Evolutionary conservation across 352 stramenopile genomes (phyloP).

Genomic region (Phytophthora pluvialis): DNA sequence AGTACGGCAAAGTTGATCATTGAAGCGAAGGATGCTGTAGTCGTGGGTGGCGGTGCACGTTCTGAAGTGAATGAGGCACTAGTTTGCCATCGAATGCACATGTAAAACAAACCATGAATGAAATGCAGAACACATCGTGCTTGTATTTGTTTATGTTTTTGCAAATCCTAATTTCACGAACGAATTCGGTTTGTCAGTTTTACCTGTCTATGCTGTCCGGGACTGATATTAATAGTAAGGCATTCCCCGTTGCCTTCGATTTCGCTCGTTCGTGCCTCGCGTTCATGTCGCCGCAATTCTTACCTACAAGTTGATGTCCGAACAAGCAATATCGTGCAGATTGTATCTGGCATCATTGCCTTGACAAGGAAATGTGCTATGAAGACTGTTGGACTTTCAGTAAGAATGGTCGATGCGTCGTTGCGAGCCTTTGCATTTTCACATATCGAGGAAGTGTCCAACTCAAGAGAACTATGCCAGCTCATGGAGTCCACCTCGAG

Average conservation of each 20-base stretch:
- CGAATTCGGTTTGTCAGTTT: background rate
- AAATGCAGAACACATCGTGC: background rate
- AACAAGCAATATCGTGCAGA: no score
- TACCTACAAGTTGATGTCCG: constrained; percentile 5
- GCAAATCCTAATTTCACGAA: background rate
- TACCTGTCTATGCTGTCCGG: background rate
- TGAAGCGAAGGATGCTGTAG: background rate
- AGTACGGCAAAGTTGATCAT: constrained; percentile 61
- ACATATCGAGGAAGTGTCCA: no score
- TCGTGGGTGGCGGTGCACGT: constrained; percentile 6
- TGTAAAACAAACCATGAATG: background rate
- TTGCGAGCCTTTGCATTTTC: no score
- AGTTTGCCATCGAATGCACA: no score
- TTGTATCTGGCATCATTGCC: no score
- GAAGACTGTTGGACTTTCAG: no score
- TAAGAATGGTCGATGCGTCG: no score
- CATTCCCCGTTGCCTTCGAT: background rate
- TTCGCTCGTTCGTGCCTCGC: constrained; percentile 2
- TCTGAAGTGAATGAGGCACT: background rate
- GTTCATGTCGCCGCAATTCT: background rate
- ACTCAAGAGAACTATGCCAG: no score
- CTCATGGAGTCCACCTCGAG: no score
- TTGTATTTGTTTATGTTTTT: constrained; percentile 5
- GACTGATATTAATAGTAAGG: no score
- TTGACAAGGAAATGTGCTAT: no score